A percentile compares a stretch with the other conserved stretches of the same genome.
Conservation (phyloP, 2,329 filamentous ascomycete species). For the Westerdykella aurantiaca region DNA sequence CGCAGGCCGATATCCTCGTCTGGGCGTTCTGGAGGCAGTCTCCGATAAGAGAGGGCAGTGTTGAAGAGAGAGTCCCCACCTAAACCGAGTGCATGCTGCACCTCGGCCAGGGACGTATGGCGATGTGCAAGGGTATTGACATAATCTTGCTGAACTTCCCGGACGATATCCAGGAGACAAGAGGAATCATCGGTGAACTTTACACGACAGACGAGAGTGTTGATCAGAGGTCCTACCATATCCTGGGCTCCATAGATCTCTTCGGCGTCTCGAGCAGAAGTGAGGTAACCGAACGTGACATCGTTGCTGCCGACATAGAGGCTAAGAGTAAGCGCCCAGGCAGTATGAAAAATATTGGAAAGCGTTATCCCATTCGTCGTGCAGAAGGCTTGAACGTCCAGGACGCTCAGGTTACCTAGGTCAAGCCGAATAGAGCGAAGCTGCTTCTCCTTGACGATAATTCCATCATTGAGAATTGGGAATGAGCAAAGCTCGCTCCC, state of each 20-base stretch:
- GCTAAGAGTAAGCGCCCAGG: conserved; percentile 38
- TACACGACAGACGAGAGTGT: conserved; percentile 43
- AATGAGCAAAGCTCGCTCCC: conserved; percentile 31
- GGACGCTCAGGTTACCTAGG: conserved; percentile 20
- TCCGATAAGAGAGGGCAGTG: conserved; percentile 45
- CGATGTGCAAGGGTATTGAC: conserved; percentile 43
- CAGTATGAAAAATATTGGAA: conserved; percentile 42
- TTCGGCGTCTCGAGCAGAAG: conserved; percentile 37
- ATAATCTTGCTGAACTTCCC: conserved; percentile 43
- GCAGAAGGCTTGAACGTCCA: conserved; percentile 35
- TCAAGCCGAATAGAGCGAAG: conserved; percentile 25
- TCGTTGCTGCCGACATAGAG: conserved; percentile 34
- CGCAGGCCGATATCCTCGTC: conserved; percentile 24
- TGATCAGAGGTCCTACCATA: conserved; percentile 45
- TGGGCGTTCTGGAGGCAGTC: conserved; percentile 30
- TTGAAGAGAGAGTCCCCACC: conserved; percentile 41
- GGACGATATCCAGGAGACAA: conserved; percentile 36
- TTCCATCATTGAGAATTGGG: conserved; percentile 24
- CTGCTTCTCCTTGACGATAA: conserved; percentile 12
- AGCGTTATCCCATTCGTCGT: conserved; percentile 43
- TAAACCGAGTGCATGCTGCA: conserved; percentile 40
- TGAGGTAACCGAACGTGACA: conserved; percentile 44
- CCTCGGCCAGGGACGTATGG: conserved; percentile 42
- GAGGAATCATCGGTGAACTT: conserved; percentile 26
- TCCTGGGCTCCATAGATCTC: conserved; percentile 37